phyloP scores from a whole-genome alignment of 441 rosid genomes.

The Codiaeum variegatum region DNA sequence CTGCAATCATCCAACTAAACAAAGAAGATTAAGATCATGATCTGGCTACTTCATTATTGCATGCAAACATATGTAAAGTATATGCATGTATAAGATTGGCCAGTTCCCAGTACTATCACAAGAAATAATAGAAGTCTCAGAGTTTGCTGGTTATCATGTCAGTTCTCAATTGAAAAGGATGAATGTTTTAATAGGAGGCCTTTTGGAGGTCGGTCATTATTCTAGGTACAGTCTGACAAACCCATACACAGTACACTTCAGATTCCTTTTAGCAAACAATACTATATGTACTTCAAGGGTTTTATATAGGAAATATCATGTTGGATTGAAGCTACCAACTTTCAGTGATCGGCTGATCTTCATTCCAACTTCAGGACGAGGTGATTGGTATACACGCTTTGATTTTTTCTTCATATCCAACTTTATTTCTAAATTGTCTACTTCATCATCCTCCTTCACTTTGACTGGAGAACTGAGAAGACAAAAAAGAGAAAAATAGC shows the following conservation, averaged over 20 bases:
- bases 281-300: neutral
- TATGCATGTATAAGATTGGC: conserved; percentile 1
- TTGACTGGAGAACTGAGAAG: conserved; percentile 73
- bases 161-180: neutral
- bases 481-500: conserved; percentile 1
- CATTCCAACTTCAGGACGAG: conserved; percentile 87
- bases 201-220: neutral
- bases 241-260: neutral
- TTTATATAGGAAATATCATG: neutral
- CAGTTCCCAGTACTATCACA: conserved; percentile 8
- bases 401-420: conserved; percentile 64
- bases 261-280: neutral
- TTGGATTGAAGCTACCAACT: conserved; percentile 38
- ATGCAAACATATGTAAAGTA: neutral
- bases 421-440: conserved; percentile 80
- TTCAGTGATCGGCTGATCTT: conserved; percentile 87
- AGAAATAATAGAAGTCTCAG: neutral
- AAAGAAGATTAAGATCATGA: conserved; percentile 36
- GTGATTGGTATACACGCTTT: conserved; percentile 73
- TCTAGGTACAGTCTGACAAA: neutral
- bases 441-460: conserved; percentile 91
- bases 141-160: neutral
- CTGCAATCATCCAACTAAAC: conserved; percentile 62
- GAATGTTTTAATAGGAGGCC: neutral
- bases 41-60: neutral